Percentiles rank a stretch among this genome's conserved stretches.
Evolutionary conservation across 305 asterid species (phyloP).

Genomic region (Solanum hybrid): DNA sequence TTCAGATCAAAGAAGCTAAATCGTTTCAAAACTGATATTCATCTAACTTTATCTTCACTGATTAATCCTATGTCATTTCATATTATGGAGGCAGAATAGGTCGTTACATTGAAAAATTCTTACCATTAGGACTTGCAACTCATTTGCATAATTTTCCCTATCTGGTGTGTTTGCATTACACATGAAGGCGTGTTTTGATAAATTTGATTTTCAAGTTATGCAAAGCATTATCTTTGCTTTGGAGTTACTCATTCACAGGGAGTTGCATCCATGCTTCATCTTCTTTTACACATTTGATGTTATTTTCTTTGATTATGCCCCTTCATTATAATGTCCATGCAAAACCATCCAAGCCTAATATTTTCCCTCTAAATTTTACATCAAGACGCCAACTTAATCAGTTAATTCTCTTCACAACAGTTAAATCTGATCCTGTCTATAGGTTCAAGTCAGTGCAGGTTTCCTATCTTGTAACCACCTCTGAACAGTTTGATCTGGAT

Average conservation of each 20-base stretch:
- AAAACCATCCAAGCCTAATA: background rate
- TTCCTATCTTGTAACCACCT: background rate
- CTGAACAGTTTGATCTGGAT: background rate
- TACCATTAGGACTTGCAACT: background rate
- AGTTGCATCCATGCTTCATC: background rate
- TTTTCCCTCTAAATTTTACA: background rate
- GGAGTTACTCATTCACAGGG: background rate
- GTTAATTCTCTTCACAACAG: background rate
- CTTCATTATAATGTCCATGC: background rate
- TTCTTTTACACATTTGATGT: background rate
- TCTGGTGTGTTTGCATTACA: background rate
- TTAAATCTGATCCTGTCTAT: background rate
- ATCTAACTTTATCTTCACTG: background rate
- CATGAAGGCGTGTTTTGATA: background rate
- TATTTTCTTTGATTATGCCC: background rate
- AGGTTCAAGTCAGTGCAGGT: background rate
- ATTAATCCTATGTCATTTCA: background rate
- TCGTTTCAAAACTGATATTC: background rate
- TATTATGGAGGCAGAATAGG: background rate
- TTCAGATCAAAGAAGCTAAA: background rate
- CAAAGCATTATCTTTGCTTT: background rate
- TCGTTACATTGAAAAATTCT: background rate
- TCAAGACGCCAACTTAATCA: background rate
- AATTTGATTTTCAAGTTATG: background rate
- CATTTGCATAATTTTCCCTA: background rate